Base-by-base conservation (phyloP, 208 protist species). In the Endotrypanum monterogeii region DNA sequence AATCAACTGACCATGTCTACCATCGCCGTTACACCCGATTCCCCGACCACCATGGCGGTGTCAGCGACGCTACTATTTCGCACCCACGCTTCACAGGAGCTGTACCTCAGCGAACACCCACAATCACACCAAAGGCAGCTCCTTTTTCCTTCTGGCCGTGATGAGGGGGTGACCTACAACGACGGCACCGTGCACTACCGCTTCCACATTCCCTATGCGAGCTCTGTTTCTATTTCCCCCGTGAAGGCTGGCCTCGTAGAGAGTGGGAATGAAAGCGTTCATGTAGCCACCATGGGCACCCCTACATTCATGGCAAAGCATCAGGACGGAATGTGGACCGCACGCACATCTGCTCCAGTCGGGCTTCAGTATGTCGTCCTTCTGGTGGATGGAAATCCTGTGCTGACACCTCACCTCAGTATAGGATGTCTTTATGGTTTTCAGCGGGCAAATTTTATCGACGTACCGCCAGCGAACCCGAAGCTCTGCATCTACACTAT, bases 361-460 rank as follows among this genome's bases (percentile, higher is more conserved):
- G 82, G 82, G 18, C 76, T 78, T 28, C 82, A 83, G 32, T 74
- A 74, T 56, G 67, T 82, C 11, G 39, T 80, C 12, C 61, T 86
- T 51, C 55, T 83, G 44, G 73, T 83, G 20, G 77, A 86, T 54
- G 82, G 78, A 35, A n/a, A 57, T 5, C 67, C 75, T 35, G 78
- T 86, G 51, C 73, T 83, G 11, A 76, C 56, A 0, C 82, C 82
- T 18, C 57, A 82, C 51, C 67, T 83, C 37, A 70, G 73, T 8
- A 79, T 83, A 37, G 74, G 69, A 16, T 83, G 35, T 56, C 68
- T 62, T n/a, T 57, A 75, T 71, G 56, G 54, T 5, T 25, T 73
- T 23, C 46, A 69, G 48, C 73, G 55, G 25, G 76, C 67, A 35
- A 86, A 86, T 58, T 86, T 80, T 77, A 74, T 83, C 63, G 82